Evolutionary conservation across 1,139 yeast genomes (phyloP).

Genomic region (Lipomyces yarrowii): DNA sequence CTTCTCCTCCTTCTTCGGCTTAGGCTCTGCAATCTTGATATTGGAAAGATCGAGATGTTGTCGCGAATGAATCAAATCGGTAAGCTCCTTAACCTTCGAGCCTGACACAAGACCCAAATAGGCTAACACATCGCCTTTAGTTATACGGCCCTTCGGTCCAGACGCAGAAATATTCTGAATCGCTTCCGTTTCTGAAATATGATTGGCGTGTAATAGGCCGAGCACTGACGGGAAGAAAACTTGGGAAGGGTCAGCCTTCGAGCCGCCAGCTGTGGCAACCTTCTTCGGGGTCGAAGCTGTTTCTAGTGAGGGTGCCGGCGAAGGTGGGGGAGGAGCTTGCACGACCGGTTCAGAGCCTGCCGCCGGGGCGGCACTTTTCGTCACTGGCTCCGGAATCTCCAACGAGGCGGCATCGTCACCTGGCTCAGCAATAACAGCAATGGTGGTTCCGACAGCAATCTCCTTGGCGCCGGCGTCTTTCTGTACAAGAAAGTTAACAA

Average conservation of each 20-base stretch:
- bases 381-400: conserved; percentile 57
- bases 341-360: conserved; percentile 31
- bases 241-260: conserved; percentile 62
- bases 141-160: conserved; percentile 84
- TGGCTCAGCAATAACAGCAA: conserved; percentile 85
- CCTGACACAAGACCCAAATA: conserved; percentile 70
- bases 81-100: conserved; percentile 55
- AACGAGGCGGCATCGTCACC: conserved; percentile 76
- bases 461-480: conserved; percentile 63
- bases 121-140: conserved; percentile 90
- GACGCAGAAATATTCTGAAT: conserved; percentile 72
- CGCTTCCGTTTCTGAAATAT: conserved; percentile 70
- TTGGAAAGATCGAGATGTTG: conserved; percentile 77
- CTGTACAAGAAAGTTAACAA: conserved; percentile 4
- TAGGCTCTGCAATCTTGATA: conserved; percentile 55
- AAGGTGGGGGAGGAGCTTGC: conserved; percentile 3
- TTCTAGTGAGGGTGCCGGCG: conserved; percentile 20
- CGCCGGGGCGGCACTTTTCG: conserved; percentile 34
- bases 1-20: conserved; percentile 39
- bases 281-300: conserved; percentile 16
- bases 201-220: conserved; percentile 60
- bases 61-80: conserved; percentile 58
- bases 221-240: conserved; percentile 81
- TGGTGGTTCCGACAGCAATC: conserved; percentile 83
- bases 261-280: conserved; percentile 32